Conservation (phyloP, 2,329 filamentous ascomycete genomes). For the Emydomyces testavorans region DNA sequence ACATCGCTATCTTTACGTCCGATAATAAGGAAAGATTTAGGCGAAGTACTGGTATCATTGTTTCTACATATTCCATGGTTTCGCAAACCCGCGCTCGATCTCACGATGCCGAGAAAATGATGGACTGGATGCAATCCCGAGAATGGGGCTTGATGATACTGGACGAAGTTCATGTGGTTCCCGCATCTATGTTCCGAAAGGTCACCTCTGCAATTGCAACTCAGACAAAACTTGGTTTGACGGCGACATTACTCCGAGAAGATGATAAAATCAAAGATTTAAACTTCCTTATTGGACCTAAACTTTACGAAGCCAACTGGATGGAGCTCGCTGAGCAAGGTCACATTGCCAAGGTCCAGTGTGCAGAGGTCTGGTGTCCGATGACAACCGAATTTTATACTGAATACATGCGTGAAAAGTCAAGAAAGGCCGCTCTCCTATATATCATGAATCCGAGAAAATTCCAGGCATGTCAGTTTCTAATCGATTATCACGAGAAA, state of each 20-base stretch:
- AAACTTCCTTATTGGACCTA: slow-evolving; percentile 94
- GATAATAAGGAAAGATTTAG: slow-evolving; percentile 80
- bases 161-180: slow-evolving; percentile 96
- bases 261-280: slow-evolving; percentile 97
- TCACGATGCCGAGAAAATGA: slow-evolving; percentile 92
- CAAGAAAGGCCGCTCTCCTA: slow-evolving; percentile 55
- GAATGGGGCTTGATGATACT: slow-evolving; percentile 98
- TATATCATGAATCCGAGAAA: slow-evolving; percentile 98
- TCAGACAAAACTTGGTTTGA: slow-evolving; percentile 88
- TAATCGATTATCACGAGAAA: slow-evolving; percentile 95
- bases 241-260: slow-evolving; percentile 84
- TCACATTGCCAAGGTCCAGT: slow-evolving; percentile 93
- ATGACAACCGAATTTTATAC: slow-evolving; percentile 99
- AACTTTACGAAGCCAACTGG: slow-evolving; percentile 98
- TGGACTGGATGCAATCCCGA: slow-evolving; percentile 77
- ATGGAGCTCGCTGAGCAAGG: slow-evolving; percentile 96
- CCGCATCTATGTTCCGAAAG: slow-evolving; percentile 88
- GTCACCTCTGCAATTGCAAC: slow-evolving; percentile 89
- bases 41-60: slow-evolving; percentile 86
- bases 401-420: slow-evolving; percentile 68
- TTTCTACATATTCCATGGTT: slow-evolving; percentile 99
- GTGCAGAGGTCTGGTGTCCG: slow-evolving; percentile 96
- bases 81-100: slow-evolving; percentile 77
- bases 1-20: slow-evolving; percentile 89
- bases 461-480: slow-evolving; percentile 91